phyloP scores from a whole-genome alignment of 495 filamentous ascomycete genomes.

The Talaromyces ruber region DNA sequence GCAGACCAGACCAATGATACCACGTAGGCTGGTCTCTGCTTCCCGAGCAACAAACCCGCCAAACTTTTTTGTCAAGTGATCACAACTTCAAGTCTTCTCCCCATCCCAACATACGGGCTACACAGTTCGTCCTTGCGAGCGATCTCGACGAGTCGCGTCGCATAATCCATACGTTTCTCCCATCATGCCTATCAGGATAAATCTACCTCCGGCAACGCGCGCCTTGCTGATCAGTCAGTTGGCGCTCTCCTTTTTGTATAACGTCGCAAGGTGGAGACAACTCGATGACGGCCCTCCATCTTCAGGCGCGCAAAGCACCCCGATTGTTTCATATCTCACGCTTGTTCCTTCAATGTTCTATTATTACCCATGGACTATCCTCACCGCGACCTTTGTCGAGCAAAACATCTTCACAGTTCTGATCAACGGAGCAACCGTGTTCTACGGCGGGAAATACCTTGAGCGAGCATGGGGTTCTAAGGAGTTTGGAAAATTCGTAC shows the following conservation, averaged over 20 bases:
- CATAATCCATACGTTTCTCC: background rate
- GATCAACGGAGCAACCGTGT: conserved; percentile 72
- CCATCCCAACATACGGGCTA: background rate
- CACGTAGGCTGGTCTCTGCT: background rate
- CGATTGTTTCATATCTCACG: conserved; percentile 75
- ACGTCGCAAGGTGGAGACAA: conserved; percentile 48
- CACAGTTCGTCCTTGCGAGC: background rate
- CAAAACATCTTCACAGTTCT: conserved; percentile 84
- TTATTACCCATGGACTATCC: conserved; percentile 86
- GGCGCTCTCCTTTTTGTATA: conserved; percentile 72
- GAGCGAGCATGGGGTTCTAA: conserved; percentile 93
- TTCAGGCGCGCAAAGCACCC: conserved; percentile 35
- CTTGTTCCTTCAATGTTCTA: conserved; percentile 75
- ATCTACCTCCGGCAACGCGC: conserved; percentile 85
- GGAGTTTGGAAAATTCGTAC: conserved; percentile 86
- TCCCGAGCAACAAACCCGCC: background rate
- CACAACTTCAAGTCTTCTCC: background rate
- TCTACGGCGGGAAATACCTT: conserved; percentile 90
- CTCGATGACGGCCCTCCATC: conserved; percentile 52
- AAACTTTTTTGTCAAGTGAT: background rate
- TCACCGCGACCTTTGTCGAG: conserved; percentile 83
- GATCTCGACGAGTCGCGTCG: conserved; percentile 4
- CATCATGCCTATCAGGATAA: conserved; percentile 75
- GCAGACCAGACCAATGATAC: background rate
- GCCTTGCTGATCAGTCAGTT: conserved; percentile 65